Percentiles rank a stretch among this genome's conserved stretches.
phyloP scores from a whole-genome alignment of 2,329 filamentous ascomycete species.

The Ascochyta fabae region DNA sequence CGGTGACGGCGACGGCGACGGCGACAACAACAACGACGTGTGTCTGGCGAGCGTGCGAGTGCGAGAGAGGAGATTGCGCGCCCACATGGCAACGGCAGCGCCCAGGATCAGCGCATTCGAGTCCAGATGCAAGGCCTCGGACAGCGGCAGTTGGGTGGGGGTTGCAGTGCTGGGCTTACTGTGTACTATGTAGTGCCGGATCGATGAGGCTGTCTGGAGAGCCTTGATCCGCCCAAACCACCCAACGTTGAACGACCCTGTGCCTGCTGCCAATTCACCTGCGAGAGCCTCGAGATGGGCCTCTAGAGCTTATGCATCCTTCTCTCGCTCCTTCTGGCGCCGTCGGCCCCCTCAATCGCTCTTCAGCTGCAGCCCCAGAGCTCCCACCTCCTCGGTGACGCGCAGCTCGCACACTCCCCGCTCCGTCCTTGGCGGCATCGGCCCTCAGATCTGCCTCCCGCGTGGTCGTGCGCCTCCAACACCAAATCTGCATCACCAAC shows the following conservation, averaged over 20 bases:
- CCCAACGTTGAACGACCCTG: background rate
- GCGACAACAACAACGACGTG: background rate
- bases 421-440: constrained; percentile 36
- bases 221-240: background rate
- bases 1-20: background rate
- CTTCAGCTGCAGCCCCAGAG: constrained; percentile 12
- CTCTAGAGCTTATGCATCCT: background rate
- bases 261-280: background rate
- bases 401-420: constrained; percentile 18
- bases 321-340: constrained; percentile 8
- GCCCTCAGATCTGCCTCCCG: constrained; percentile 25
- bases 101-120: constrained; percentile 35
- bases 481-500: constrained; percentile 23
- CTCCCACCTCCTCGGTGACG: constrained; percentile 22
- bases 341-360: constrained; percentile 25
- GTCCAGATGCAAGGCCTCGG: constrained; percentile 35
- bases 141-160: constrained; percentile 34
- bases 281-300: background rate
- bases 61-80: constrained; percentile 33
- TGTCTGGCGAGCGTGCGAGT: constrained; percentile 34
- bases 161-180: constrained; percentile 17
- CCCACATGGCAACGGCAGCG: constrained; percentile 40
- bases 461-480: constrained; percentile 17
- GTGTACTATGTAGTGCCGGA: background rate
- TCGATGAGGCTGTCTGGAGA: background rate